phyloP scores from a whole-genome alignment of 768 basidiomycete species.

The Clathrus columnatus region DNA sequence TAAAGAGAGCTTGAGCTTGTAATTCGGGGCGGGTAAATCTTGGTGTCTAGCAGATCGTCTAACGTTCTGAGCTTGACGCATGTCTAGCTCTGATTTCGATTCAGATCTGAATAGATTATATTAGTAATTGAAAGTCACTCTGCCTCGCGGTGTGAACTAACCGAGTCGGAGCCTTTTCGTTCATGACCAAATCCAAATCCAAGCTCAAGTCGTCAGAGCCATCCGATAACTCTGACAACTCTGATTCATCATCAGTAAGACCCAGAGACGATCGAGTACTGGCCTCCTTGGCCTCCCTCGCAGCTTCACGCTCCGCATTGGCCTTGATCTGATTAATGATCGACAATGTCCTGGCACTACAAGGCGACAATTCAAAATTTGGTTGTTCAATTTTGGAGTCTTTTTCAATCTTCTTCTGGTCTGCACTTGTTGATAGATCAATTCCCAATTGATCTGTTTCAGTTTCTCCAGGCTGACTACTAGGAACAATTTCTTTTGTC shows the following conservation, averaged over 20 bases:
- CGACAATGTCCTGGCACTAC: not conserved
- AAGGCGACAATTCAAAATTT: not conserved
- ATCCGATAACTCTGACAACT: not conserved
- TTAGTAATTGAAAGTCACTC: not conserved
- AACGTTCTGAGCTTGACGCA: not conserved
- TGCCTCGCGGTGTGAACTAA: not conserved
- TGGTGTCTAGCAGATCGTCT: slow-evolving; percentile 6
- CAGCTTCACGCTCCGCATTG: slow-evolving; percentile 4
- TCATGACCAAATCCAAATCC: not conserved
- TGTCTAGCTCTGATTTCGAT: not conserved
- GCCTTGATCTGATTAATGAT: slow-evolving; percentile 7
- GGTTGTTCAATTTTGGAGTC: not conserved
- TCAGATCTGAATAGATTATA: not conserved
- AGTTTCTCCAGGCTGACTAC: slow-evolving; percentile 1
- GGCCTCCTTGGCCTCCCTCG: not conserved
- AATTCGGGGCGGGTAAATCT: slow-evolving; percentile 2
- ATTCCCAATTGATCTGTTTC: not conserved
- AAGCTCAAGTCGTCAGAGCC: not conserved
- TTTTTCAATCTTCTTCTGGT: not conserved
- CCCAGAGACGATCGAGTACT: not conserved
- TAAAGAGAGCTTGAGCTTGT: not conserved
- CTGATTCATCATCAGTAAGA: not conserved
- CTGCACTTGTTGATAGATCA: not conserved
- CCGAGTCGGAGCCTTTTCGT: not conserved
- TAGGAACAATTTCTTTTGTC: not conserved